A percentile compares a stretch with the other conserved stretches of the same genome.
Evolutionary conservation across 345 rosid species (phyloP).

Genomic region (Eucalyptus cloeziana): DNA sequence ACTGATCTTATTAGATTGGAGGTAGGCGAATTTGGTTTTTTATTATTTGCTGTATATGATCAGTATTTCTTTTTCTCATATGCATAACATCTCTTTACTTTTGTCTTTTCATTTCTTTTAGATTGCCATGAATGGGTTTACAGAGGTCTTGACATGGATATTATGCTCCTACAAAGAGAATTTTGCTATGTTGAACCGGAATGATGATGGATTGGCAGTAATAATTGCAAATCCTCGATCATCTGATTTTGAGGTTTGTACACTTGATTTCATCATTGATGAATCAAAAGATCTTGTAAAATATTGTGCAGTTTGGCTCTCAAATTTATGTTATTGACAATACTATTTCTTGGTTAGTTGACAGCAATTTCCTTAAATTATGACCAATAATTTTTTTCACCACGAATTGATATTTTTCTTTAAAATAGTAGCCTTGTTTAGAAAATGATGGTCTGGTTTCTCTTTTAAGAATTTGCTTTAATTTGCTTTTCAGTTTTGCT

Average conservation of each 20-base stretch:
- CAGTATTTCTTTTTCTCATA: not conserved
- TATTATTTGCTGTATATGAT: not conserved
- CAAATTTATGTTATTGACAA: not conserved
- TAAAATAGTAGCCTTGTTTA: not conserved
- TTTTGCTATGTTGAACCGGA: conserved; percentile 52
- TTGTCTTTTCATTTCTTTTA: conserved; percentile 3
- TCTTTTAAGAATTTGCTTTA: not conserved
- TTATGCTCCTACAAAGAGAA: conserved; percentile 66
- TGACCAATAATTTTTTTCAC: not conserved
- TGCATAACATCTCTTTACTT: not conserved
- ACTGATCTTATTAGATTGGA: conserved; percentile 71
- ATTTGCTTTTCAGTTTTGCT: not conserved
- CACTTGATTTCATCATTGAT: not conserved
- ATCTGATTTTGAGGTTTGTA: conserved; percentile 84
- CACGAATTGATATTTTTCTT: not conserved
- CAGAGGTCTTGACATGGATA: conserved; percentile 77
- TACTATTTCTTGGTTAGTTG: not conserved
- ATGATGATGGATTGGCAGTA: conserved; percentile 52
- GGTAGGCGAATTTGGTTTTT: conserved; percentile 16
- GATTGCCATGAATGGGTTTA: conserved; percentile 74
- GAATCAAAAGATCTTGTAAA: not conserved
- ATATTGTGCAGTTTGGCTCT: not conserved
- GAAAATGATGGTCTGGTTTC: not conserved
- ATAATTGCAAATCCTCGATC: conserved; percentile 75
- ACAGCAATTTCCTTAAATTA: not conserved